phyloP scores from a whole-genome alignment of 306 rosid species.

The Corylus heterophylla region DNA sequence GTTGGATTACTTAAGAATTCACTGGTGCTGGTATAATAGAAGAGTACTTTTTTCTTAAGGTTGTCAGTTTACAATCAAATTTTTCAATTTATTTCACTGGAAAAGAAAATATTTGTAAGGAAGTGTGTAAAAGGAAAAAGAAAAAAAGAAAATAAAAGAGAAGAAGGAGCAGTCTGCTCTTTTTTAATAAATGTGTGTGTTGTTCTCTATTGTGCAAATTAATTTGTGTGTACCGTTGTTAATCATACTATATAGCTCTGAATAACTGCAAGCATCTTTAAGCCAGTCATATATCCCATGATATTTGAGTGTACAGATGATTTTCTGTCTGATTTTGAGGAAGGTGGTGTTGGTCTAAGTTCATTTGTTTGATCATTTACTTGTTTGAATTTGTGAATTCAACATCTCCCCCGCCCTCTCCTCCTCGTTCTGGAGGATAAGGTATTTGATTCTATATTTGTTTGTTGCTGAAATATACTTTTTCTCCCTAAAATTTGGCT shows the following conservation, averaged over 20 bases:
- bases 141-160: background rate
- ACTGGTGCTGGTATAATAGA: background rate
- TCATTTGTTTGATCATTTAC: too few species aligned
- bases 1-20: background rate
- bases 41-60: background rate
- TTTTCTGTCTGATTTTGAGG: background rate
- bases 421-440: background rate
- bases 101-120: background rate
- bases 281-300: too few species aligned
- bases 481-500: background rate
- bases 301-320: too few species aligned
- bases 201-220: background rate
- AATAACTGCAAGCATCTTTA: too few species aligned
- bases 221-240: background rate
- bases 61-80: background rate
- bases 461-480: background rate
- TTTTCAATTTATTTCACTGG: background rate
- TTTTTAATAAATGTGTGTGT: background rate
- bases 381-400: too few species aligned
- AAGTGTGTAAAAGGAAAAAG: background rate
- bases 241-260: too few species aligned
- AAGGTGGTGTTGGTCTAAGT: background rate
- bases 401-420: too few species aligned
- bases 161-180: background rate
- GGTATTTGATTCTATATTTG: background rate